A percentile compares a stretch with the other conserved stretches of the same genome.
These are phyloP conservation scores for Medicago truncatula DNA, from an alignment of 306 rosid genomes.

Conservation along the genomic window DNA sequence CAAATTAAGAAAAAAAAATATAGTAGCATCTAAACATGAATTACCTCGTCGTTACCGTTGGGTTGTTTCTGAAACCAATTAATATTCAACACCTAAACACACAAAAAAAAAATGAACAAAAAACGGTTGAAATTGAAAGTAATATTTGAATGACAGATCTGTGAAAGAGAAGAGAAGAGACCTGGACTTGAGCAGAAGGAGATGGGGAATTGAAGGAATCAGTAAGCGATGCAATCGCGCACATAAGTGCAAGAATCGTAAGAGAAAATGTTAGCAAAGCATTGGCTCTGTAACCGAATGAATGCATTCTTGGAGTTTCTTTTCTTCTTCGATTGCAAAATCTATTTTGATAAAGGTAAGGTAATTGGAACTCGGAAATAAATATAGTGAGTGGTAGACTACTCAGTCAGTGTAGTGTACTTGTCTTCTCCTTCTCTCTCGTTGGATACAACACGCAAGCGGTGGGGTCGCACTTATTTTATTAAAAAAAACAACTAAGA, in stretches of 20 bases:
- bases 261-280: constrained; percentile 82
- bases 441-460: constrained; percentile 60
- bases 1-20: background rate
- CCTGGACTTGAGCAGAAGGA: constrained; percentile 81
- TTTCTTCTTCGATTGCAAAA: constrained; percentile 17
- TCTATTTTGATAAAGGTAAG: constrained; percentile 15
- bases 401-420: background rate
- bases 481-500: too few species aligned
- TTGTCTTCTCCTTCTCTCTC: constrained; percentile 27
- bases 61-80: constrained; percentile 96
- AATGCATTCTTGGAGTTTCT: constrained; percentile 64
- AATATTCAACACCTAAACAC: constrained; percentile 66
- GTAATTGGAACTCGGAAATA: background rate
- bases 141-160: constrained; percentile 43
- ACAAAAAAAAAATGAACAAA: background rate
- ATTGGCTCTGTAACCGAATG: constrained; percentile 85
- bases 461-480: background rate
- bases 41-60: constrained; percentile 88
- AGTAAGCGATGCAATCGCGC: constrained; percentile 76
- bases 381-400: background rate
- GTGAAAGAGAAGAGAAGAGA: constrained; percentile 26
- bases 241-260: constrained; percentile 82
- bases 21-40: background rate
- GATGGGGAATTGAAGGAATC: constrained; percentile 76
- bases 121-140: background rate